Base-by-base conservation (phyloP, 2,329 filamentous ascomycete genomes). In the Penicillium italicum region DNA sequence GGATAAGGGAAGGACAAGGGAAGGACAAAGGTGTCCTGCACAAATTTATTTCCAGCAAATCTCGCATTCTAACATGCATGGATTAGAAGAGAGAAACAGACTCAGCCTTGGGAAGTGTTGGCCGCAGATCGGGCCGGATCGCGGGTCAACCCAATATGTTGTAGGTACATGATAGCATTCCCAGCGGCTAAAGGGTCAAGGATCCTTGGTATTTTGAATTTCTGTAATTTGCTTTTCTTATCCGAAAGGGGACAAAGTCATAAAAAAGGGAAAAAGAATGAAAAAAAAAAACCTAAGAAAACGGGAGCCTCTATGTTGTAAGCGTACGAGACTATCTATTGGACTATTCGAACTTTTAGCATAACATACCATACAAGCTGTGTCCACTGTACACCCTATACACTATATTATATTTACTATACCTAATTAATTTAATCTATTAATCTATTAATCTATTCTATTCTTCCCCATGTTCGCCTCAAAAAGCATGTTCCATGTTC, bases 401-500 rank as follows among this genome's bases (percentile, higher is more conserved):
- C 16, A n/a, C 14, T 34, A 34, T 33, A 40, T 22, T 42, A 43
- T 28, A 40, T 24, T n/a, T 36, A 49, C 5, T 18, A 20, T n/a
- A 38, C 24, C 24, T 22, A 14, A 22, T 48, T 14, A 30, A 14
- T 30, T 48, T 14, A 30, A 49, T 24, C 22, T 9, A 12, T 22
- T 33, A 38, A 34, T 48, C 22, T 47, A 40, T 53, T 30, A 44
- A 38, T 52, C 20, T 49, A 42, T 55, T 36, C 16, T n/a, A 38
- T 36, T 54, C 51, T 64, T 64, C 59, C 62, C 61, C 58, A 60
- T 64, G 58, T 61, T 63, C 60, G 58, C 58, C 58, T 48, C 58
- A 58, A 62, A 57, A 57, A 53, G 48, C 57, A 60, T 62, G 58
- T 62, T 60, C 55, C 57, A 60, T 56, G 50, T 46, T 57, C 53